Evolutionary conservation across 140 eudicot species (phyloP).

Genomic region (Oenanthe javanica): DNA sequence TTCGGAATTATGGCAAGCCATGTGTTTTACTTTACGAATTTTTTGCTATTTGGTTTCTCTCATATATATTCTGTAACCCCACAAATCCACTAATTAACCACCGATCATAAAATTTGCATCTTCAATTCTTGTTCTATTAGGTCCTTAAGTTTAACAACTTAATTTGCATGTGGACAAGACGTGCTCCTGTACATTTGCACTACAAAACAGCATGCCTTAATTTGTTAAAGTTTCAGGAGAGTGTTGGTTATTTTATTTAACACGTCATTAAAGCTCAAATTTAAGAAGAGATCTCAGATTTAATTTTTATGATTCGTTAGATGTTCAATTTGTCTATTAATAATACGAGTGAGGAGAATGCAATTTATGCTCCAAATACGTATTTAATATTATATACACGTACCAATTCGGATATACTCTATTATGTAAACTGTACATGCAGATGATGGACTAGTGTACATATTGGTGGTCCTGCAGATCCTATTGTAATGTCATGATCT

Average conservation of each 20-base stretch:
- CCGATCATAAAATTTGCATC: neutral
- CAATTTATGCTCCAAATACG: too few species aligned
- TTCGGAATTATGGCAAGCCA: neutral
- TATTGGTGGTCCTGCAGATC: neutral
- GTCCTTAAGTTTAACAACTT: neutral
- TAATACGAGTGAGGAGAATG: neutral
- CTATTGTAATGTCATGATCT: neutral
- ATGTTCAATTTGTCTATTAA: neutral
- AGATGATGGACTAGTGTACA: neutral
- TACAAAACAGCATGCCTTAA: neutral
- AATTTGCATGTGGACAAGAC: neutral
- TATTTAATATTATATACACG: too few species aligned
- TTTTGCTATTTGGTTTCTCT: neutral
- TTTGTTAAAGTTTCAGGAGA: too few species aligned
- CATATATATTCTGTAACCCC: conserved; percentile 5
- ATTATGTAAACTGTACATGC: neutral
- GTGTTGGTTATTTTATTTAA: too few species aligned
- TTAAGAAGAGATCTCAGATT: neutral
- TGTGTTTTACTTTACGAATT: neutral
- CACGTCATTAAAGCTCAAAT: too few species aligned
- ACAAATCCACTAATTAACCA: neutral
- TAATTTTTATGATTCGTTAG: too few species aligned
- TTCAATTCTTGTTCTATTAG: neutral
- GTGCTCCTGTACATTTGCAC: neutral
- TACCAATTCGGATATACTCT: neutral